Percentiles rank a stretch among this genome's conserved stretches.
Conservation (phyloP, 164 flowering plant species). For the Cinnamomum chago region DNA sequence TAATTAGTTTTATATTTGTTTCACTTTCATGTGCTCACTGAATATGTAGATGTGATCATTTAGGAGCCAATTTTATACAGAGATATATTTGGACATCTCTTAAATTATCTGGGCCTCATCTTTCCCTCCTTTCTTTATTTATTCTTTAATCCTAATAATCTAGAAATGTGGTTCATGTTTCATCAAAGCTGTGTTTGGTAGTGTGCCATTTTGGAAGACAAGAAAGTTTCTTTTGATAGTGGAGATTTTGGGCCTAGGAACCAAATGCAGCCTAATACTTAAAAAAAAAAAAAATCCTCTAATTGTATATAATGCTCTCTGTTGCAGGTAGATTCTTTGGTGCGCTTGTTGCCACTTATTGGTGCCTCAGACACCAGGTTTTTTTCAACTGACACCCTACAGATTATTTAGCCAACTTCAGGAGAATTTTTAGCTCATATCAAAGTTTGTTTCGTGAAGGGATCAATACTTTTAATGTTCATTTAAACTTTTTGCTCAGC, state of each 20-base stretch:
- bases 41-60: too few species aligned
- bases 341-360: constrained; percentile 19
- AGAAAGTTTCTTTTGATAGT: too few species aligned
- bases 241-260: background rate
- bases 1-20: too few species aligned
- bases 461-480: too few species aligned
- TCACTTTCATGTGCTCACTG: too few species aligned
- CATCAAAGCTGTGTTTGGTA: background rate
- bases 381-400: background rate
- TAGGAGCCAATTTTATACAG: background rate
- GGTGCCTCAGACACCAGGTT: constrained; percentile 27
- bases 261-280: background rate
- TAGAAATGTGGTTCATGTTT: background rate
- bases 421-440: background rate
- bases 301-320: background rate
- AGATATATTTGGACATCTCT: background rate
- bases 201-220: background rate
- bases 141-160: background rate
- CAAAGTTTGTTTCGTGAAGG: too few species aligned
- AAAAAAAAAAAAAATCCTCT: background rate
- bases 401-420: background rate
- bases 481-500: constrained; percentile 9
- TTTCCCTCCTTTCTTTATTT: background rate
- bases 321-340: constrained; percentile 21
- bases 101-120: background rate